Evolutionary conservation across 169 alveolate species (phyloP), one percentile per base, ranked within the genome.

Genomic region (Plasmodium cynomolgi): DNA sequence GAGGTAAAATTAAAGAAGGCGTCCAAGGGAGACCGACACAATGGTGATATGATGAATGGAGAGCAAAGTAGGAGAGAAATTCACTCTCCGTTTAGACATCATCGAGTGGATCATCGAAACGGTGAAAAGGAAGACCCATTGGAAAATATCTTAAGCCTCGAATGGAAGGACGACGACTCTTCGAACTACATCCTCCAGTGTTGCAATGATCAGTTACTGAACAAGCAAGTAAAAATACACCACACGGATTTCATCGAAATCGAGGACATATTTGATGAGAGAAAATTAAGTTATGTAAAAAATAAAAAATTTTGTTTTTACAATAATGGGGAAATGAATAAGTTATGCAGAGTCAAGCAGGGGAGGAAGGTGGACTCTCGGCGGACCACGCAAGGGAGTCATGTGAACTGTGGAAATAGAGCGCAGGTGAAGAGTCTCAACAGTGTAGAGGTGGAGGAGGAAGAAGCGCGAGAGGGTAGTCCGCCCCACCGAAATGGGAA

Each of bases 281-380:
- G 39, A 8, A 80, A 41, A 68, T 81, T 90, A 72, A 44, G 73
- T 41, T 3, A 20, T 23, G 83, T 90, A 11, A 90, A 74, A 74
- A 90, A 90, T 44, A 79, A 81, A 81, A 81, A 80, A 47, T 90
- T 90, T 15, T 90, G 94, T 50, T 90, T 90, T 90, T 90, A 90
- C 33, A 90, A 71, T 79, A 80, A 90, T 80, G 44, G 44, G 9
- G 37, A 86, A 17, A 75, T 86, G 31, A 77, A 86, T 54, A 74
- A 75, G 23, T 20, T 81, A 3, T 68, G 37, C 37, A 68, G 6
- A 23, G 77, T 3, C n/a, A 68, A 68, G n/a, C 39, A 68, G 15
- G 39, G n/a, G 31, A 8, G 37, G n/a, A 23, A 23, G 37, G 31
- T 9, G 77, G 37, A 9, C 15, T 9, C 77, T 68, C 37, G 77